Percentiles rank a stretch among this genome's conserved stretches.
These are phyloP conservation scores for Poronia punctata DNA, from an alignment of 495 filamentous ascomycete species.

Conservation along the genomic window DNA sequence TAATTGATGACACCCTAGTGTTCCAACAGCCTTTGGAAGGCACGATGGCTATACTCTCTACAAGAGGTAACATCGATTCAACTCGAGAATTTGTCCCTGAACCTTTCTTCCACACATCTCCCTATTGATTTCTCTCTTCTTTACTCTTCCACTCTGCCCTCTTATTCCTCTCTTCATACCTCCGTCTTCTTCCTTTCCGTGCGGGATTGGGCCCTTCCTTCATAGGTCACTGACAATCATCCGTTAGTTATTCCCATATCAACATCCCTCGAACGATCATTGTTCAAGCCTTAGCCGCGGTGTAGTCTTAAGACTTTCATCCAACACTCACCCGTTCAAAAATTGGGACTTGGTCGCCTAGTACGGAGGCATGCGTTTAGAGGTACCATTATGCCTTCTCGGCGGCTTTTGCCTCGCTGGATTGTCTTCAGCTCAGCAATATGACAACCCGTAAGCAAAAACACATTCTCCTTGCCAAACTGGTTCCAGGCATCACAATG, in stretches of 20 bases:
- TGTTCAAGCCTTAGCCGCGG: conserved; percentile 10
- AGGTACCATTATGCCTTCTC: conserved; percentile 20
- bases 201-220: too few relatives aligned
- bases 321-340: conserved; percentile 9
- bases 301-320: conserved; percentile 15
- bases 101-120: neutral
- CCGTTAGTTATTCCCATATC: conserved; percentile 4
- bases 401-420: conserved; percentile 18
- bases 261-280: conserved; percentile 5
- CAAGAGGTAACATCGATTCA: too few relatives aligned
- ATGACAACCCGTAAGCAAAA: conserved; percentile 20
- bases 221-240: conserved; percentile 2
- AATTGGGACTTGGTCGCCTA: neutral
- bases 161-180: conserved; percentile 7
- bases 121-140: neutral
- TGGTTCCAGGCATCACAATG: neutral
- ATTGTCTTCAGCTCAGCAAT: conserved; percentile 19
- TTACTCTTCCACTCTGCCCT: conserved; percentile 5
- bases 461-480: neutral
- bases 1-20: too few relatives aligned
- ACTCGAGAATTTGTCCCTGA: neutral
- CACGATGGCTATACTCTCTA: too few relatives aligned
- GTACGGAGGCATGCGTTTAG: conserved; percentile 17
- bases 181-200: neutral
- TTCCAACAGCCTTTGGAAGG: too few relatives aligned